A percentile compares a stretch with the other conserved stretches of the same genome.
These are phyloP conservation scores for Globisporangium mamillatum DNA, from an alignment of 352 stramenopile genomes.

Conservation along the genomic window DNA sequence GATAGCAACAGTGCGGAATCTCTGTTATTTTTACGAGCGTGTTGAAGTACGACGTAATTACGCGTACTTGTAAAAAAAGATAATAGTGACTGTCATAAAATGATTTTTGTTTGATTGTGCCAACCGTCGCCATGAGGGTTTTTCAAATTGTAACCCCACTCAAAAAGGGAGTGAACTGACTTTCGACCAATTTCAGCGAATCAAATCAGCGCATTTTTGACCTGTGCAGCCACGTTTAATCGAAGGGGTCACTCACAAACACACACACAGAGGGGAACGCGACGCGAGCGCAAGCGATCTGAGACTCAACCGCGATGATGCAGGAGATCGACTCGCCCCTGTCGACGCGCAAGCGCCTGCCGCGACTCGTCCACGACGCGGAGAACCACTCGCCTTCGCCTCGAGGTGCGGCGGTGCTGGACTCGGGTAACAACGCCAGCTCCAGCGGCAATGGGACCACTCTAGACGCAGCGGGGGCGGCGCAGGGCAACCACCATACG, in stretches of 20 bases:
- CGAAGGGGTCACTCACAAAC: not conserved
- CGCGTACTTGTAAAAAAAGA: not conserved
- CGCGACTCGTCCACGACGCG: slow-evolving; percentile 14
- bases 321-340: slow-evolving; percentile 22
- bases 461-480: not conserved
- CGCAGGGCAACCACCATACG: not conserved
- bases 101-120: not conserved
- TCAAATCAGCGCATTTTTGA: not conserved
- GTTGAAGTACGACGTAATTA: slow-evolving; percentile 17
- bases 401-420: not conserved
- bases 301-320: slow-evolving; percentile 21
- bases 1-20: not conserved
- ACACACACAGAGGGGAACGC: not conserved
- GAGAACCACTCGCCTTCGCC: not conserved
- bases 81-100: not conserved
- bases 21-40: not conserved
- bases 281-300: not conserved
- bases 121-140: not conserved
- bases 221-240: slow-evolving; percentile 4
- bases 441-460: not conserved
- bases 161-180: slow-evolving; percentile 3
- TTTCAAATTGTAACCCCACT: not conserved
- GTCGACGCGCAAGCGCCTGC: slow-evolving; percentile 24
- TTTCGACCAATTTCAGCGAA: slow-evolving; percentile 6
- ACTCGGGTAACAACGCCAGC: not conserved